Evolutionary conservation across 1,284 basidiomycete genomes (phyloP), one percentile per base, ranked within the genome.

Genomic region (Filobasidium uniguttulatum): DNA sequence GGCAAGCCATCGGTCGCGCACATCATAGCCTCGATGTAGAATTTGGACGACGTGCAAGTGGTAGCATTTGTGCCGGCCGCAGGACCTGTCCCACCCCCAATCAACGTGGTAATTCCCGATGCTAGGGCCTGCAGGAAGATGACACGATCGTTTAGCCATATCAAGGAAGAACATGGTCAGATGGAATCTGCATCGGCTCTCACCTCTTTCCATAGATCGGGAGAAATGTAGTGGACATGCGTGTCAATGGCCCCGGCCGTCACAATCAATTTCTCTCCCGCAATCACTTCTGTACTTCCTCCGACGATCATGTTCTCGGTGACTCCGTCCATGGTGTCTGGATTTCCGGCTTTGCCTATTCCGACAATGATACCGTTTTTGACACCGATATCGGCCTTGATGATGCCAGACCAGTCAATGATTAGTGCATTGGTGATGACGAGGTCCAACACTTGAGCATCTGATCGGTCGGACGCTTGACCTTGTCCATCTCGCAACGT

Each of bases 321-420:
- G 15, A 97, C 85, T 26, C 77, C 77, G 19, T 80, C 79, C 87
- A 96, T 96, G 40, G 85, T 75, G 63, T 96, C 90, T 1, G 90
- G 91, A 67, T 98, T 99, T 2, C 94, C 94, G 4, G 90, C 87
- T 68, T 98, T 98, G 29, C 94, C 94, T 49, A 98, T 84, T 0
- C 83, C 91, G 9, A 74, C 75, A 56, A 98, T 97, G 47, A 72
- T 61, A 0, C 93, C 93, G 54, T 80, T 67, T 68, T 85, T 89
- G 55, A 99, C 77, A 34, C 94, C 94, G 47, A 99, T 87, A 63
- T 98, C 94, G n/a, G 93, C 93, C 85, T 97, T 97, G 77, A 85
- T 86, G 55, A 98, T 93, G 1, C 90, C 90, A 36, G 80, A 81
- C 84, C 87, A 96, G 66, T 99, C 91, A 36, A 99, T 70, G 54